Percentiles rank a stretch among this genome's conserved stretches.
Evolutionary conservation across 2,329 filamentous ascomycete genomes (phyloP).

Genomic region (Colletotrichum orbiculare): DNA sequence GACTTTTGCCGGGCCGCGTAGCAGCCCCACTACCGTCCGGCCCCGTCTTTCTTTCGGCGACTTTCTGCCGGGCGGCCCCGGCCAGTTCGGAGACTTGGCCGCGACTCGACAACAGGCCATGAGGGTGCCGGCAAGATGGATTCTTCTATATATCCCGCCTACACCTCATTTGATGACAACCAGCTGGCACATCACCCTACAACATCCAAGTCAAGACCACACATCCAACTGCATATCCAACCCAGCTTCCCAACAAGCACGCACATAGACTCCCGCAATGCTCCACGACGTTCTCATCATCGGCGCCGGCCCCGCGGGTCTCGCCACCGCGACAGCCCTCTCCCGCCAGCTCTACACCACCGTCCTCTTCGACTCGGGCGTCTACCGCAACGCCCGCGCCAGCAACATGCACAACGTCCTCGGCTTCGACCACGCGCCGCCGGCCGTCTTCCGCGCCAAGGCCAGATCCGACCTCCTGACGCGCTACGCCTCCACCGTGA

Average conservation of each 20-base stretch:
- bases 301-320: conserved; percentile 63
- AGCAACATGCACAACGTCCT: conserved; percentile 60
- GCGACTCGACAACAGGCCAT: background rate
- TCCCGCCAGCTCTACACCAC: conserved; percentile 60
- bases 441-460: conserved; percentile 48
- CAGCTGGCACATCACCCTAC: background rate
- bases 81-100: conserved; percentile 8
- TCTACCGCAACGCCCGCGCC: conserved; percentile 61
- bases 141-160: background rate
- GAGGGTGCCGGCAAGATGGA: background rate
- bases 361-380: conserved; percentile 60
- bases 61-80: conserved; percentile 20
- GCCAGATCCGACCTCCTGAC: conserved; percentile 46
- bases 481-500: conserved; percentile 45
- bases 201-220: background rate
- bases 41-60: conserved; percentile 10
- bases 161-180: no score
- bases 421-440: conserved; percentile 52
- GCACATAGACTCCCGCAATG: background rate
- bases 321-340: conserved; percentile 58
- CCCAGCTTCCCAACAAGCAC: background rate
- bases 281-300: conserved; percentile 63
- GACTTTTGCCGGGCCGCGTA: conserved; percentile 7
- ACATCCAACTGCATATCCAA: background rate
- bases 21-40: background rate